Evolutionary conservation across 2,329 filamentous ascomycete species (phyloP).

Genomic region (Aureobasidium sp.): DNA sequence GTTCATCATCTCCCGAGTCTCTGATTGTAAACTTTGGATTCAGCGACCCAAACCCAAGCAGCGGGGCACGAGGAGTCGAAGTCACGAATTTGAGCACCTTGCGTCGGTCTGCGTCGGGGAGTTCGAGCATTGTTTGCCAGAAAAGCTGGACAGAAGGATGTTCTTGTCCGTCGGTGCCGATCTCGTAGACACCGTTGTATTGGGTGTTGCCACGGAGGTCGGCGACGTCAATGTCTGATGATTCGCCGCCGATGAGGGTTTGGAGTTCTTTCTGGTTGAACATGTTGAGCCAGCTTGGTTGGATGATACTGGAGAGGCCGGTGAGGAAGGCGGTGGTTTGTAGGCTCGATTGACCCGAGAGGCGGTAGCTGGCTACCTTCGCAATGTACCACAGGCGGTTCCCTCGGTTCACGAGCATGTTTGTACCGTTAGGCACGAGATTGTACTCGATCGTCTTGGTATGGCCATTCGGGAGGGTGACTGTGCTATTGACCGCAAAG

Average conservation of each 20-base stretch:
- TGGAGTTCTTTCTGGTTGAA: conserved; percentile 96
- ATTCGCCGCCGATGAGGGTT: conserved; percentile 84
- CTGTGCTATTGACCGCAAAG: conserved; percentile 76
- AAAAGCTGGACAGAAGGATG: conserved; percentile 82
- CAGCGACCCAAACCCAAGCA: conserved; percentile 81
- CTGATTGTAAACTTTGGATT: conserved; percentile 84
- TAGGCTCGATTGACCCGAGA: conserved; percentile 69
- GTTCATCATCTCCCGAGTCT: conserved; percentile 70
- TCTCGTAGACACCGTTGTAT: conserved; percentile 80
- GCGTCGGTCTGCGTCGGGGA: conserved; percentile 69
- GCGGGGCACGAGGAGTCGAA: conserved; percentile 79
- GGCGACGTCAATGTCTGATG: conserved; percentile 74
- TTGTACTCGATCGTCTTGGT: conserved; percentile 63
- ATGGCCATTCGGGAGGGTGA: conserved; percentile 34
- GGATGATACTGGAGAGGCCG: conserved; percentile 80
- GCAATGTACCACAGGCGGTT: conserved; percentile 94
- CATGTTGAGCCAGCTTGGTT: conserved; percentile 92
- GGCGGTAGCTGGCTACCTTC: conserved; percentile 78
- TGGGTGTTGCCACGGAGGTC: conserved; percentile 78
- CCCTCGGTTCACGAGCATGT: conserved; percentile 76
- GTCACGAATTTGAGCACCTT: conserved; percentile 95
- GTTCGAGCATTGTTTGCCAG: conserved; percentile 77
- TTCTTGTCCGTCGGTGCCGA: conserved; percentile 83
- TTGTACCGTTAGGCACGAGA: conserved; percentile 68
- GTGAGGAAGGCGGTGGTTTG: conserved; percentile 84